Evolutionary conservation across 768 basidiomycete species (phyloP).

Genomic region (Agrocybe praecox): DNA sequence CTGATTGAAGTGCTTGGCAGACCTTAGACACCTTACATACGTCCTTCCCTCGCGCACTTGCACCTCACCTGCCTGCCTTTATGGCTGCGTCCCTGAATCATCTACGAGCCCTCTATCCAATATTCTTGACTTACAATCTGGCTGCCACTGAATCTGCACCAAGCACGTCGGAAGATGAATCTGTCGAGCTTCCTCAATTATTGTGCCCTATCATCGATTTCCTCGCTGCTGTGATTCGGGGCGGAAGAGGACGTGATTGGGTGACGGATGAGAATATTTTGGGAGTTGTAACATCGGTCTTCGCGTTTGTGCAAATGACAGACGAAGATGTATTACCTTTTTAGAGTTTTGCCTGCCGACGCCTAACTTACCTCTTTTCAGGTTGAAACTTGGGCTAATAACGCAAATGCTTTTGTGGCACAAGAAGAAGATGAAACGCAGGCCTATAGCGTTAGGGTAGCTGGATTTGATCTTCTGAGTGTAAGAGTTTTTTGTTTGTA

Average conservation of each 20-base stretch:
- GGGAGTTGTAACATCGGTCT: slow-evolving; percentile 53
- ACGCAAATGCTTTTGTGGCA: slow-evolving; percentile 90
- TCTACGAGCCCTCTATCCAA: slow-evolving; percentile 57
- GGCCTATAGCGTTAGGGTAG: slow-evolving; percentile 78
- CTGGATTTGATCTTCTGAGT: slow-evolving; percentile 80
- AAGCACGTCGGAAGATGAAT: slow-evolving; percentile 72
- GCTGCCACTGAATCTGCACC: slow-evolving; percentile 57
- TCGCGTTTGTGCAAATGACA: slow-evolving; percentile 85
- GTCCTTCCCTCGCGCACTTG: slow-evolving; percentile 78
- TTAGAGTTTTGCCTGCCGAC: not conserved
- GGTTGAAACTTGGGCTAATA: slow-evolving; percentile 90
- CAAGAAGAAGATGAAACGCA: slow-evolving; percentile 94
- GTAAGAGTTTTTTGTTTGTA: slow-evolving; percentile 40
- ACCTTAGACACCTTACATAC: slow-evolving; percentile 79
- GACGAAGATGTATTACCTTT: slow-evolving; percentile 72
- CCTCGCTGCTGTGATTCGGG: slow-evolving; percentile 63
- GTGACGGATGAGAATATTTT: slow-evolving; percentile 54
- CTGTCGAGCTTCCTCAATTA: slow-evolving; percentile 75
- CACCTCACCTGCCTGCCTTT: slow-evolving; percentile 63
- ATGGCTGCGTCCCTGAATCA: slow-evolving; percentile 60
- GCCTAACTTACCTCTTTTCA: slow-evolving; percentile 28
- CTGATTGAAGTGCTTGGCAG: slow-evolving; percentile 36
- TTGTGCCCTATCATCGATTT: slow-evolving; percentile 84
- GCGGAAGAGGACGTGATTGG: slow-evolving; percentile 68
- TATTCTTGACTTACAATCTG: slow-evolving; percentile 66